Evolutionary conservation across 2,329 filamentous ascomycete genomes (phyloP), one percentile per base, ranked within the genome.

Genomic region (Elsinoe ampelina): DNA sequence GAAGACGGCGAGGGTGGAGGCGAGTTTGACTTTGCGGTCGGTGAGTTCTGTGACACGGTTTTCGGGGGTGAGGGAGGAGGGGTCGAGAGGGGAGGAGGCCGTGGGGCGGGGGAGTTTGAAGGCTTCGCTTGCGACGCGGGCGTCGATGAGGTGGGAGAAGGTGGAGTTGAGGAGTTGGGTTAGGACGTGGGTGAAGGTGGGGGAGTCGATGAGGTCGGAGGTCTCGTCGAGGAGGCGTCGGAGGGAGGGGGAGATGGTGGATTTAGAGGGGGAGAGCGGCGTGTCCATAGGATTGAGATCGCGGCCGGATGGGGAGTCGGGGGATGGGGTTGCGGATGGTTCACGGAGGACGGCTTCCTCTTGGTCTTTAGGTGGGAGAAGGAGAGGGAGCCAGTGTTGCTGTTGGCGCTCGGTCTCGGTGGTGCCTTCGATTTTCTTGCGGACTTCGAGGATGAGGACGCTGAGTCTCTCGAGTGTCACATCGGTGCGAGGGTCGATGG

Each of bases 181-280:
- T 43, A 96, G 79, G 35, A 98, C 90, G 65, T 90, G 86, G 0
- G 85, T 81, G 72, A 97, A 97, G 35, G 88, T 82, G 0, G 93
- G 93, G 1, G 93, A 96, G 67, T 98, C 93, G 67, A 97, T 85
- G 20, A 98, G 80, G 68, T 98, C 93, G 38, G 92, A 88, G 1
- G 93, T 97, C 75, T 98, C 93, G 68, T 98, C 92, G 1, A 98
- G 81, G 17, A 98, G 80, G 58, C 87, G 85, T 57, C 92, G 84
- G 57, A 98, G 81, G 1, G 84, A 81, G 5, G 77, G 69, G n/a
- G 79, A 77, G 30, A 75, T 63, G n/a, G 73, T 64, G 1, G 74
- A 65, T 2, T 70, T 65, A 6, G 71, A 66, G 2, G 70, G 58
- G 12, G 69, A 35, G 34, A 34, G n/a, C 3, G 54, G 54, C 6